Conservation (phyloP, 2,329 filamentous ascomycete genomes). For the Stachybotrys chartarum region DNA sequence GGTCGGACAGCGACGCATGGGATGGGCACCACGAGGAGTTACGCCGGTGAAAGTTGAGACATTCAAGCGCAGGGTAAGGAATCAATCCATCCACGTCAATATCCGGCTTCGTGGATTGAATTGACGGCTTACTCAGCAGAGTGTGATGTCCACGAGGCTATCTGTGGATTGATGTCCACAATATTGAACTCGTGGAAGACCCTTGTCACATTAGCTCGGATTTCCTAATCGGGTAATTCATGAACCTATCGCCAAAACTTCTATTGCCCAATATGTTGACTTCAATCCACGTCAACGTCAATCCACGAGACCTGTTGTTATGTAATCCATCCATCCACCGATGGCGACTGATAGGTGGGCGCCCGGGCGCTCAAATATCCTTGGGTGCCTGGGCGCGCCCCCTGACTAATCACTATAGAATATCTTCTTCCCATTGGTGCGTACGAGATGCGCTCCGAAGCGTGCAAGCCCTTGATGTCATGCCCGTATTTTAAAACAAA, state of each 20-base stretch:
- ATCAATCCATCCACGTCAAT: background rate
- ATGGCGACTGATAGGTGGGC: background rate
- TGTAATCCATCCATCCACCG: background rate
- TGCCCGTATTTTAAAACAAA: too few species aligned
- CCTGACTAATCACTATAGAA: too few species aligned
- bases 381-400: too few species aligned
- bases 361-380: too few species aligned
- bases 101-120: background rate
- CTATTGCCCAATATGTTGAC: slow-evolving; percentile 1
- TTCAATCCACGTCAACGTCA: slow-evolving; percentile 1
- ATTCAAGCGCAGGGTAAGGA: background rate
- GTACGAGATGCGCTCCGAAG: too few species aligned
- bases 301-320: background rate
- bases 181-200: background rate
- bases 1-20: too few species aligned
- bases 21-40: too few species aligned
- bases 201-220: background rate
- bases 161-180: slow-evolving; percentile 1
- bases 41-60: too few species aligned
- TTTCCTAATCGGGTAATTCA: background rate
- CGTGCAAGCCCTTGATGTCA: too few species aligned
- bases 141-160: too few species aligned
- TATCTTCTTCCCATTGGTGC: too few species aligned
- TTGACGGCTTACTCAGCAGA: background rate
- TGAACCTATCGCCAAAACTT: background rate